phyloP scores from a whole-genome alignment of 129 eudicot species.

The Heracleum sosnowskyi region DNA sequence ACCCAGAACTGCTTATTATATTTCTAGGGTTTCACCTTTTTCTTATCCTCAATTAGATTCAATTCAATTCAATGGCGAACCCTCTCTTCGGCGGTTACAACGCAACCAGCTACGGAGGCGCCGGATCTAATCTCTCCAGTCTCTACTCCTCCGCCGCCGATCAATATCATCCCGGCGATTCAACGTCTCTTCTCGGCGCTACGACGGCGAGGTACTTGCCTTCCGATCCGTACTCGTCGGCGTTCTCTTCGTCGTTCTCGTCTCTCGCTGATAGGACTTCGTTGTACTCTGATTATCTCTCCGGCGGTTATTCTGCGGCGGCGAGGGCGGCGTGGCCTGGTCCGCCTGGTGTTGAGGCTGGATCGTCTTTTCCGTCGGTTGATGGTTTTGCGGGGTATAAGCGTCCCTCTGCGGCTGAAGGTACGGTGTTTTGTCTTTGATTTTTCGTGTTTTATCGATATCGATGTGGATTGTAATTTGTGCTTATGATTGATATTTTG shows the following conservation, averaged over 20 bases:
- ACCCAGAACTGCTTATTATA: background rate
- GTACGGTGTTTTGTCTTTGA: slow-evolving; percentile 18
- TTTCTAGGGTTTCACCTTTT: slow-evolving; percentile 22
- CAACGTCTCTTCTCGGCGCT: slow-evolving; percentile 28
- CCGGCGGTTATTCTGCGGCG: slow-evolving; percentile 19
- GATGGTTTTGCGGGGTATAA: slow-evolving; percentile 35
- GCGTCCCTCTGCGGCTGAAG: slow-evolving; percentile 47
- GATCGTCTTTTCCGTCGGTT: background rate
- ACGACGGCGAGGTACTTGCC: slow-evolving; percentile 26
- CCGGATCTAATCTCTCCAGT: slow-evolving; percentile 24
- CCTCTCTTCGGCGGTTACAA: slow-evolving; percentile 56
- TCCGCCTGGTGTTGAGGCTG: slow-evolving; percentile 49
- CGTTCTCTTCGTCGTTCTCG: slow-evolving; percentile 21
- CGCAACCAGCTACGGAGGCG: slow-evolving; percentile 29
- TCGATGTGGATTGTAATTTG: background rate
- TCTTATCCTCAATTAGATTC: background rate
- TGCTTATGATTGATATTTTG: background rate
- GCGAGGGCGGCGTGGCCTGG: slow-evolving; percentile 38
- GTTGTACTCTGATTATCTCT: slow-evolving; percentile 10
- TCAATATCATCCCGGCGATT: slow-evolving; percentile 34
- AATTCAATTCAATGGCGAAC: slow-evolving; percentile 33
- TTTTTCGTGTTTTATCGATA: background rate
- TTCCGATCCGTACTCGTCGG: slow-evolving; percentile 31
- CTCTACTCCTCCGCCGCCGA: slow-evolving; percentile 36
- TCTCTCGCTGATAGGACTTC: slow-evolving; percentile 23